These are phyloP conservation scores for Boletellus emodensis DNA, from an alignment of 768 basidiomycete species.

Conservation along the genomic window DNA sequence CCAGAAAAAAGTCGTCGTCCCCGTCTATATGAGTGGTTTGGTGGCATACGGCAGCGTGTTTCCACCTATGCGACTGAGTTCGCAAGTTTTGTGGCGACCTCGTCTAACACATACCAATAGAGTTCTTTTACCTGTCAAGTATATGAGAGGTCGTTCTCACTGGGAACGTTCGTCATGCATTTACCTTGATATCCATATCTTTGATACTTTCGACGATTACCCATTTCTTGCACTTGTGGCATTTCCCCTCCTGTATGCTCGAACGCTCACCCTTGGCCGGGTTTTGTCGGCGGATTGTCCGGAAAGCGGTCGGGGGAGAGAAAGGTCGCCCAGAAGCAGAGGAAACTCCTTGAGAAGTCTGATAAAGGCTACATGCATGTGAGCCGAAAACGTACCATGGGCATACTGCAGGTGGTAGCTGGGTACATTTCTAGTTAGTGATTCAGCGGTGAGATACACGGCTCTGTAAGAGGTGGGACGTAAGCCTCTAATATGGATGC, in stretches of 20 bases:
- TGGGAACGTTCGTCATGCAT: neutral
- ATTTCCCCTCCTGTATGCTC: conserved; percentile 63
- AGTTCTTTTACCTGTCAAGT: conserved; percentile 62
- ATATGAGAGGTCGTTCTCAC: neutral
- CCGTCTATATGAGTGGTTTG: conserved; percentile 51
- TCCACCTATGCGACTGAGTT: conserved; percentile 53
- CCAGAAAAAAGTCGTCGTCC: conserved; percentile 54
- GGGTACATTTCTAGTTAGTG: conserved; percentile 1
- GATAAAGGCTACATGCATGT: neutral
- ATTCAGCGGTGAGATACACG: neutral
- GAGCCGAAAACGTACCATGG: conserved; percentile 48
- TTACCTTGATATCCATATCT: conserved; percentile 66
- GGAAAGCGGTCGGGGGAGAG: conserved; percentile 70
- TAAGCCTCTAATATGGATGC: conserved; percentile 2
- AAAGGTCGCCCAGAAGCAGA: conserved; percentile 66
- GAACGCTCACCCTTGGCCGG: conserved; percentile 58
- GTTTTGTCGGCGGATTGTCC: conserved; percentile 40
- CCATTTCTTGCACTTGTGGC: conserved; percentile 77
- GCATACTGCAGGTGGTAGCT: conserved; percentile 84
- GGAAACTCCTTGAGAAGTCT: conserved; percentile 54
- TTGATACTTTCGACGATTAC: conserved; percentile 69
- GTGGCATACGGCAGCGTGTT: conserved; percentile 79
- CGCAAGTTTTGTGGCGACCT: neutral
- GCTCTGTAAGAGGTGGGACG: conserved; percentile 17
- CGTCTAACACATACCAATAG: conserved; percentile 56